These are phyloP conservation scores for Dysphania ambrosioides DNA, from an alignment of 148 eudicot genomes.

Conservation along the genomic window DNA sequence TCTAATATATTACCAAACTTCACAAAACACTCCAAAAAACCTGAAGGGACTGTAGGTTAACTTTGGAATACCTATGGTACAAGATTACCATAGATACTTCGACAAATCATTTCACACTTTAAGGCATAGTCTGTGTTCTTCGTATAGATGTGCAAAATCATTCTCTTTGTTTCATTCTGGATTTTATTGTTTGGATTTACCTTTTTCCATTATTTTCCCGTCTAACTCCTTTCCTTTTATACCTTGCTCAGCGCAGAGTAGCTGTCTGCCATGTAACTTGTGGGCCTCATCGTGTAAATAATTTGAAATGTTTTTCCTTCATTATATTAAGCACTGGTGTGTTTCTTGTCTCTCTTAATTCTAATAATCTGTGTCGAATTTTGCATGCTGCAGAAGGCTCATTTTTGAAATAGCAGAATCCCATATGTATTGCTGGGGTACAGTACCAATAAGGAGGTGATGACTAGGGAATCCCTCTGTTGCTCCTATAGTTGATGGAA, in stretches of 20 bases:
- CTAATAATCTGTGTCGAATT: background rate
- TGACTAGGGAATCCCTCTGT: conserved; percentile 4
- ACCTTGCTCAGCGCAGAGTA: background rate
- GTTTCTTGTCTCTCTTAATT: background rate
- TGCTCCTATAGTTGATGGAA: background rate
- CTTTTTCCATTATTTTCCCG: background rate
- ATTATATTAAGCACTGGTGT: background rate
- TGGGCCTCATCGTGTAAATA: background rate
- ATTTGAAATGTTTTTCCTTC: background rate
- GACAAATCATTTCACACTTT: too few species aligned
- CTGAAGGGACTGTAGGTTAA: too few species aligned
- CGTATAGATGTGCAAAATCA: background rate
- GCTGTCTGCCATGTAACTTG: background rate
- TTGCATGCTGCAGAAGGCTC: conserved; percentile 3
- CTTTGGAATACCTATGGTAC: too few species aligned
- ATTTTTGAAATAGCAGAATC: conserved; percentile 3
- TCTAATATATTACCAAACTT: too few species aligned
- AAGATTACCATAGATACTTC: too few species aligned
- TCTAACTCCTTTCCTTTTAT: too few species aligned
- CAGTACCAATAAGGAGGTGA: conserved; percentile 9
- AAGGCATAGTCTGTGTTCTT: background rate
- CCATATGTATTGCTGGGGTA: background rate
- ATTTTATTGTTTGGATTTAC: background rate
- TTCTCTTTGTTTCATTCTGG: background rate
- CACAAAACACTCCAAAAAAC: too few species aligned